Evolutionary conservation across 2,329 filamentous ascomycete species (phyloP).

Genomic region (Hyphodiscus sp.): DNA sequence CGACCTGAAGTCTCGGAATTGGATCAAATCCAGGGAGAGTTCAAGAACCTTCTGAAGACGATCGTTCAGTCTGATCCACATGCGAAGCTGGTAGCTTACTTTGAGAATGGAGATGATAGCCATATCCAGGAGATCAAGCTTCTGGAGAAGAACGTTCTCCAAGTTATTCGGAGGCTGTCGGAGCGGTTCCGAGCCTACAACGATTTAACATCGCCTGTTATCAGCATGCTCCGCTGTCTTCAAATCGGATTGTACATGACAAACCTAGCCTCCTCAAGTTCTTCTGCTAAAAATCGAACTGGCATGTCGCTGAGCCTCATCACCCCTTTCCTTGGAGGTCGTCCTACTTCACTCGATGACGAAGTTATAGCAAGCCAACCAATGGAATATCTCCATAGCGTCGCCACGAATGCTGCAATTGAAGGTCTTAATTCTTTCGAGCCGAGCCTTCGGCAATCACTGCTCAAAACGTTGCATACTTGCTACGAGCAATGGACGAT

Average conservation of each 20-base stretch:
- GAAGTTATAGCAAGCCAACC: conserved; percentile 16
- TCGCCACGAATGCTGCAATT: conserved; percentile 39
- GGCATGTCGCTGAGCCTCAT: conserved; percentile 34
- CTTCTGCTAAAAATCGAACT: conserved; percentile 7
- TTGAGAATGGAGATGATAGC: conserved; percentile 35
- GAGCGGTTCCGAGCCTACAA: conserved; percentile 72
- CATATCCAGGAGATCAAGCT: conserved; percentile 32
- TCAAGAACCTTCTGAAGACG: conserved; percentile 63
- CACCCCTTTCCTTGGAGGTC: conserved; percentile 51
- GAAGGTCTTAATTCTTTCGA: conserved; percentile 41
- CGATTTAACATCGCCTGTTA: conserved; percentile 72
- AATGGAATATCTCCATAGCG: conserved; percentile 46
- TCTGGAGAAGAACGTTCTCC: conserved; percentile 51
- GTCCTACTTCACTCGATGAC: conserved; percentile 8
- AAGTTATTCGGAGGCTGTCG: conserved; percentile 64
- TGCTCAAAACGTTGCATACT: conserved; percentile 62
- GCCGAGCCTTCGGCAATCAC: conserved; percentile 39
- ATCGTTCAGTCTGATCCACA: conserved; percentile 20
- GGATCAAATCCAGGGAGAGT: conserved; percentile 70
- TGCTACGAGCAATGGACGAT: conserved; percentile 78
- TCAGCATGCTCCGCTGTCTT: conserved; percentile 74
- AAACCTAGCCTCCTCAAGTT: conserved; percentile 15
- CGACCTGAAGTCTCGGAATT: conserved; percentile 65
- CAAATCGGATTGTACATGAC: conserved; percentile 67
- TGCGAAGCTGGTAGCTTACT: conserved; percentile 13